Evolutionary conservation across 139 green algal genomes (phyloP), one percentile per base, ranked within the genome.

Genomic region (Tetradesmus lagerheimii): DNA sequence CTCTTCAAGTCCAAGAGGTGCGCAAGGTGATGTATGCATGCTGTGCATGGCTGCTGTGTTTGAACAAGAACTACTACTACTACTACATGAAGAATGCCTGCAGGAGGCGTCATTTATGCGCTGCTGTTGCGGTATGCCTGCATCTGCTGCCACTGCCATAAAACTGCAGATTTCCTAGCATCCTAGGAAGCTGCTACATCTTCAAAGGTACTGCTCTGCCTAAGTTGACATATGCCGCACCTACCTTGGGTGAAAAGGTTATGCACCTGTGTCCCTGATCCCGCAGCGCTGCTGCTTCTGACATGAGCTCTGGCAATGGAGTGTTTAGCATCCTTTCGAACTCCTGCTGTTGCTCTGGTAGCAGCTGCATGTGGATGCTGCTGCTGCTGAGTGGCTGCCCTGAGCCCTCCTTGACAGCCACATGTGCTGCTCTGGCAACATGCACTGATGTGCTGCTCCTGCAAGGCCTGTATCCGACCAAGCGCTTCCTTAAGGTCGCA

Each of bases 241-340:
- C 0, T 34, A 96, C 95, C 92, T 98, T 98, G n/a, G 96, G 95
- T 0, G 94, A 97, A 76, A 98, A 98, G 37, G 97, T 97, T 41
- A 98, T 90, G 38, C 67, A 41, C 29, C 34, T 20, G 66, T 93
- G 89, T 0, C 39, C 83, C 31, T 34, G 20, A 43, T 92, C 89
- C 29, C 89, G 38, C 38, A 92, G 8, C 4, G 20, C 38, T 29
- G 29, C 38, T 25, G 89, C 89, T 66, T 85, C 76, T n/a, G 27
- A 4, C 89, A 90, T 90, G 4, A 92, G 76, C 29, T 90, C 83
- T 37, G 53, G 45, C 15, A 90, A 38, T 34, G 74, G 38, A 29
- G 57, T 31, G 2, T 71, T 8, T 23, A 71, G 57, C 15, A 71
- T 20, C 57, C 57, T 71, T 27, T 71, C 57, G 31, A 71, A 71